Evolutionary conservation across 768 basidiomycete species (phyloP), one percentile per base, ranked within the genome.

Genomic region (Sarcodon aspratus): DNA sequence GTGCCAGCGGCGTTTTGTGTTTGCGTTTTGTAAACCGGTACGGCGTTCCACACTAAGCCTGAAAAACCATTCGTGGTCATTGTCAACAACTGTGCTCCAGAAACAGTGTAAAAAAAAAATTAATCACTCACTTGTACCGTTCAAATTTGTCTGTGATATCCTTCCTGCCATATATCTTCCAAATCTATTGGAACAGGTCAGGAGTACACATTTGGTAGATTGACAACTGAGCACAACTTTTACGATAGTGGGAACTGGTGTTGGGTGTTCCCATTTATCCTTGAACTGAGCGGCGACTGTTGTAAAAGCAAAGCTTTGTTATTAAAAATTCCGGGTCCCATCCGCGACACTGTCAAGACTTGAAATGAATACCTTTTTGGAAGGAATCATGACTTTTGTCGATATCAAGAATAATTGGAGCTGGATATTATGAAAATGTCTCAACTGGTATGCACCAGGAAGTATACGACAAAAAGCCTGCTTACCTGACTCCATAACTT

Each of bases 1-100:
- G 47, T 62, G 61, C 53, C 58, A 62, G 27, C 61, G 56, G 27
- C 59, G 56, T 21, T 50, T 36, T n/a, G 54, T 54, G 31, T 62
- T 62, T 13, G 53, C 60, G 21, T 45, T 45, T 1, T 6, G 1
- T 3, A 32, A 1, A 10, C 37, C 33, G 7, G 34, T 51, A 31
- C 34, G 31, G n/a, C 36, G 57, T 40, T 53, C 55, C 12, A 56
- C 44, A 12, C 45, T 45, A 17, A 55, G 54, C 15, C 57, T 57
- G 36, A 8, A 6, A n/a, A 36, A 18, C 5, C 21, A 42, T 46
- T 32, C 36, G 27, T 36, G 34, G 21, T 44, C 32, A 36, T 7
- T 17, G n/a, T 9, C 9, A 11, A 44, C 32, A 0, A 32, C 40
- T 15, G 12, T 1, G 27, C 11, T n/a, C 21, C 21, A 3, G 21